Conservation (phyloP, 768 basidiomycete species). For the Postia placenta region DNA sequence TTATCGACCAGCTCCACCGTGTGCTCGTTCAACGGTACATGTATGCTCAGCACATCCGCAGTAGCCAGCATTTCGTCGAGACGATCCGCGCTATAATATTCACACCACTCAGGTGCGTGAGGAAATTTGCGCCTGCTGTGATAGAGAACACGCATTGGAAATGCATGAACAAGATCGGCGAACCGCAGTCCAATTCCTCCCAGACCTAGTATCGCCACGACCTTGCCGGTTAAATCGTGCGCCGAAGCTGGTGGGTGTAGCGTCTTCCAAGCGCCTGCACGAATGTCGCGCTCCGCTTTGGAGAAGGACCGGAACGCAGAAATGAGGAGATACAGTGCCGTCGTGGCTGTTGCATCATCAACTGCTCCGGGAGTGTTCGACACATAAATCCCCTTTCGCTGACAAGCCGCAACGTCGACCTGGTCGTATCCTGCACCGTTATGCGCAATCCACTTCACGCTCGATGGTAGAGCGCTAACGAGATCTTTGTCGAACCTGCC, state of each 20-base stretch:
- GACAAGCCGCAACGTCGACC: constrained; percentile 73
- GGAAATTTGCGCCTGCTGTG: constrained; percentile 54
- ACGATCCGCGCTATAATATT: constrained; percentile 62
- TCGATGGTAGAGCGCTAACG: constrained; percentile 56
- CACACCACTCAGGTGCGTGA: constrained; percentile 64
- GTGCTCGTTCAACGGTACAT: constrained; percentile 71
- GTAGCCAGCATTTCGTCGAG: constrained; percentile 58
- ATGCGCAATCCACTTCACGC: constrained; percentile 81
- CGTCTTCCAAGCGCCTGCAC: constrained; percentile 56
- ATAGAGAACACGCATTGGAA: constrained; percentile 90
- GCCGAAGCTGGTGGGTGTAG: constrained; percentile 37
- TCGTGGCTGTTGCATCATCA: constrained; percentile 87
- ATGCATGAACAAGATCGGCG: constrained; percentile 66
- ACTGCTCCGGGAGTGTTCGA: constrained; percentile 91
- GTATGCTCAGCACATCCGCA: constrained; percentile 81
- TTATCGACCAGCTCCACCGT: constrained; percentile 74
- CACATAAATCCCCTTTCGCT: constrained; percentile 63
- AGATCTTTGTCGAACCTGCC: constrained; percentile 83
- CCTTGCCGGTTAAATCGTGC: constrained; percentile 63
- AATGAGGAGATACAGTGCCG: constrained; percentile 77
- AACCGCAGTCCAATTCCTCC: constrained; percentile 76
- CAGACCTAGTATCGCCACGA: constrained; percentile 67
- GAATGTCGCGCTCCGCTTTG: constrained; percentile 50
- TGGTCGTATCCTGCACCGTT: constrained; percentile 93
- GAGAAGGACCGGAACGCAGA: constrained; percentile 72